These are phyloP conservation scores for Colletotrichum sp. DNA, from an alignment of 2,329 filamentous ascomycete species.

Conservation along the genomic window DNA sequence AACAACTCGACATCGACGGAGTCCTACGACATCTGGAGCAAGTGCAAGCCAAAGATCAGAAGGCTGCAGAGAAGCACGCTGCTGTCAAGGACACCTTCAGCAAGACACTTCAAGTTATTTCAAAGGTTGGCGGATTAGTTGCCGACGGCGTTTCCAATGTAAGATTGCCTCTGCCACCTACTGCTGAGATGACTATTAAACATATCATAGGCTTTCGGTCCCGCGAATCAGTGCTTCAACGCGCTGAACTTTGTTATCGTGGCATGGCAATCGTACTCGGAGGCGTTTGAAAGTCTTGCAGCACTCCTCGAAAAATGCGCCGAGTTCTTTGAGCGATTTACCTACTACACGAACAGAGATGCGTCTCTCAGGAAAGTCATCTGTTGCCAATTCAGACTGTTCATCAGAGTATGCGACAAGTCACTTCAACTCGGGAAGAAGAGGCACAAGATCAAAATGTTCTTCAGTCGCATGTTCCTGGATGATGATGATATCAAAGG, in stretches of 20 bases:
- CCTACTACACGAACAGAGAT: slow-evolving; percentile 38
- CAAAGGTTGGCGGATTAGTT: slow-evolving; percentile 37
- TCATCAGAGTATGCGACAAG: slow-evolving; percentile 39
- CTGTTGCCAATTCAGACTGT: slow-evolving; percentile 38
- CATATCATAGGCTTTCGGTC: slow-evolving; percentile 33
- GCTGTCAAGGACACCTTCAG: slow-evolving; percentile 30
- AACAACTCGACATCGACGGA: slow-evolving; percentile 30
- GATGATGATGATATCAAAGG: slow-evolving; percentile 38
- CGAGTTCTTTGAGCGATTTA: slow-evolving; percentile 37
- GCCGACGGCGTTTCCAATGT: slow-evolving; percentile 30
- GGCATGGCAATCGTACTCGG: slow-evolving; percentile 39
- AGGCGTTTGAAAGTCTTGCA: slow-evolving; percentile 36
- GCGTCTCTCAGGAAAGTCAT: slow-evolving; percentile 33
- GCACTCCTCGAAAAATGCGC: slow-evolving; percentile 36
- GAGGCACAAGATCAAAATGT: slow-evolving; percentile 30
- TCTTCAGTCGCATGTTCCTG: slow-evolving; percentile 38
- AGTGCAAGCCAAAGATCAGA: slow-evolving; percentile 27
- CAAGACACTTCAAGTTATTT: slow-evolving; percentile 36
- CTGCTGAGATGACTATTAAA: background rate
- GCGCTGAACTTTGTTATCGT: slow-evolving; percentile 40
- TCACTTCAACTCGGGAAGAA: slow-evolving; percentile 34
- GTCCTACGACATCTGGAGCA: slow-evolving; percentile 31
- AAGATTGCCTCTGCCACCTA: background rate
- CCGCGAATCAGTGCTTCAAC: slow-evolving; percentile 37
- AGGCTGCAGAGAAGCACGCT: slow-evolving; percentile 32